Percentiles rank a stretch among this genome's conserved stretches.
phyloP scores from a whole-genome alignment of 1,284 basidiomycete genomes.

The Taiwanofungus camphoratus region DNA sequence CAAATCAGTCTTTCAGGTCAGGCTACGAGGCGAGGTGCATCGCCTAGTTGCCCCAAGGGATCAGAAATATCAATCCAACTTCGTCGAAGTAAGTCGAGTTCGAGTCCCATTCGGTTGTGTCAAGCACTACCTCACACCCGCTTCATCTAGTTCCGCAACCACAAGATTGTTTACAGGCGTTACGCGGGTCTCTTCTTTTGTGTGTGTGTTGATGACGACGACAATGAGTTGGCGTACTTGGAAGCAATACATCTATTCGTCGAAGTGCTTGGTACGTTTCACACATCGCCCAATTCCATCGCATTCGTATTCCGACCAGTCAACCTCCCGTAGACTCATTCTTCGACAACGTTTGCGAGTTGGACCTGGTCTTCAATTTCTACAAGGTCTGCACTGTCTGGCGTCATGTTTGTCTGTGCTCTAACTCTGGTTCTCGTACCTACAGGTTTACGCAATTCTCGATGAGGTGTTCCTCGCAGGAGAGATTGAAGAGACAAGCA shows the following conservation, averaged over 20 bases:
- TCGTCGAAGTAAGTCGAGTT: constrained; percentile 90
- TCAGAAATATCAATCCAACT: constrained; percentile 99
- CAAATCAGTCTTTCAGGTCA: constrained; percentile 48
- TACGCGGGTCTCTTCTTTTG: constrained; percentile 99
- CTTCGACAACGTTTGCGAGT: constrained; percentile 97
- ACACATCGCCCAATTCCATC: constrained; percentile 1
- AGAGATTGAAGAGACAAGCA: constrained; percentile 97
- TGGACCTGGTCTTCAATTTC: constrained; percentile 97
- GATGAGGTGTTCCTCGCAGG: constrained; percentile 99
- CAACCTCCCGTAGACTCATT: constrained; percentile 68
- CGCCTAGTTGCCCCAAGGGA: constrained; percentile 93
- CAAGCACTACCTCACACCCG: not conserved
- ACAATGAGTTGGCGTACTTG: constrained; percentile 95
- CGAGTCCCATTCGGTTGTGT: not conserved
- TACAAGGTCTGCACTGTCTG: constrained; percentile 69
- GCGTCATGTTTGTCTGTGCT: not conserved
- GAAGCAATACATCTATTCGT: constrained; percentile 99
- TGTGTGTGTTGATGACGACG: constrained; percentile 94
- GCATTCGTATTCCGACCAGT: not conserved
- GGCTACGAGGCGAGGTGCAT: constrained; percentile 92
- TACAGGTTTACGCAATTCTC: constrained; percentile 90
- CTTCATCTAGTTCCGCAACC: constrained; percentile 76
- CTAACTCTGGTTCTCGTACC: not conserved
- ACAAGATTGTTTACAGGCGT: constrained; percentile 91
- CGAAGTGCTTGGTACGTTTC: constrained; percentile 83